phyloP scores from a whole-genome alignment of 345 rosid species.

The Hibiscus tridactylites region DNA sequence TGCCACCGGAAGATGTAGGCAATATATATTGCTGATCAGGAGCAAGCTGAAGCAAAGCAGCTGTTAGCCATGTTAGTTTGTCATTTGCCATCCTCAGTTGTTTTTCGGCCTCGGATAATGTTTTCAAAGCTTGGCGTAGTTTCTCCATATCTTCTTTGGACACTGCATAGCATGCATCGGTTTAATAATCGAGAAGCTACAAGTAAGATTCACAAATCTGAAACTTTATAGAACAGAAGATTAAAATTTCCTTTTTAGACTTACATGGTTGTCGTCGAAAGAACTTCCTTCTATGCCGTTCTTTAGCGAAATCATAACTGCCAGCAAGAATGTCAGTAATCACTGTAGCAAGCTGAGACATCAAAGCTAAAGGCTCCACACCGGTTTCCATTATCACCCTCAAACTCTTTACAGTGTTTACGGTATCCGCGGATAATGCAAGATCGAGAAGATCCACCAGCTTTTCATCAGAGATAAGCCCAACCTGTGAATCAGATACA shows the following conservation, averaged over 20 bases:
- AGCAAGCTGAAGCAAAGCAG: conserved; percentile 95
- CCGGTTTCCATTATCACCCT: conserved; percentile 90
- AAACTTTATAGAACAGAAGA: neutral
- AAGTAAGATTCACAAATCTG: neutral
- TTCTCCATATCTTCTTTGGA: conserved; percentile 93
- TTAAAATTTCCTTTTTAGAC: conserved; percentile 15
- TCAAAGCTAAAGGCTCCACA: conserved; percentile 86
- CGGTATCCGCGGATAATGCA: conserved; percentile 97
- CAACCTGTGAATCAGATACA: conserved; percentile 46
- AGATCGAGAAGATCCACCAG: conserved; percentile 97
- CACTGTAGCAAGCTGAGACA: conserved; percentile 97
- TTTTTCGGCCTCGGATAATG: conserved; percentile 92
- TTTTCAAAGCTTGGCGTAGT: conserved; percentile 84
- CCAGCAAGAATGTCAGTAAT: conserved; percentile 94
- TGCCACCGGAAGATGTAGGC: conserved; percentile 53
- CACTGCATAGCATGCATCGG: conserved; percentile 38
- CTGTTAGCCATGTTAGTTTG: conserved; percentile 93
- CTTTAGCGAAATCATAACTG: conserved; percentile 77
- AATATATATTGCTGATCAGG: conserved; percentile 84
- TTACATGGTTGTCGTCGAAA: conserved; percentile 73
- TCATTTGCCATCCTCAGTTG: conserved; percentile 87
- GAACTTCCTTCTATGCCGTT: conserved; percentile 62
- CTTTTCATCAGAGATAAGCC: conserved; percentile 92
- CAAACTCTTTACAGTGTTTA: conserved; percentile 89
- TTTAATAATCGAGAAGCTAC: conserved; percentile 1